Evolutionary conservation across 345 rosid genomes (phyloP), one percentile per base, ranked within the genome.

Genomic region (Citrus australasica): DNA sequence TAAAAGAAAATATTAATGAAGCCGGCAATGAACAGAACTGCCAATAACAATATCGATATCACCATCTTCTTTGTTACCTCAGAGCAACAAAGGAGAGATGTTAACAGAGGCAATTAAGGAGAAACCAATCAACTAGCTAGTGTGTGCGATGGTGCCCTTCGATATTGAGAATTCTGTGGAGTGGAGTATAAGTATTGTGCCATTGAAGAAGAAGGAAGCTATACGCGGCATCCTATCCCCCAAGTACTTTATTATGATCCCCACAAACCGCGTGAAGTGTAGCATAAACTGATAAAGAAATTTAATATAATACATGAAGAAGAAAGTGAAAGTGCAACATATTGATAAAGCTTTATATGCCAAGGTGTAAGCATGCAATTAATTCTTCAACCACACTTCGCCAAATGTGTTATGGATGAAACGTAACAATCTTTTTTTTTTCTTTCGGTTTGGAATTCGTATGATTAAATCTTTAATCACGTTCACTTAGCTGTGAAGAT

Each of bases 261-360:
- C 90, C 88, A 85, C 88, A 88, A 88, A 88, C 84, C 90, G 90
- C 90, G 90, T 88, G 73, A 79, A 79, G 37, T 38, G 65, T 64
- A 38, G 42, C 61, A 16, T 16, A 53, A 63, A 62, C 68, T 56
- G 65, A 25, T 55, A 62, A 68, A 60, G 67, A 40, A 32, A 71
- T 14, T 17, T 53, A 13, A 30, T 2, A 53, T 19, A 53, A 8
- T 53, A 42, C 73, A 7, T 17, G 59, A 69, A 25, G 11, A 17
- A 53, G 58, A 53, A 16, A 53, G 58, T 53, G 58, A 53, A 53
- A 53, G n/a, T 14, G 7, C 16, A 67, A 68, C 72, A 38, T 27
- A 42, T 46, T 53, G 7, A 0, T 5, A 53, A 61, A 61, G 67
- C 22, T 7, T 28, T 28, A 14, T 28, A 0, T 6, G 30, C 21